phyloP scores from a whole-genome alignment of 1,284 basidiomycete genomes.

The Rhodotorula sp. region DNA sequence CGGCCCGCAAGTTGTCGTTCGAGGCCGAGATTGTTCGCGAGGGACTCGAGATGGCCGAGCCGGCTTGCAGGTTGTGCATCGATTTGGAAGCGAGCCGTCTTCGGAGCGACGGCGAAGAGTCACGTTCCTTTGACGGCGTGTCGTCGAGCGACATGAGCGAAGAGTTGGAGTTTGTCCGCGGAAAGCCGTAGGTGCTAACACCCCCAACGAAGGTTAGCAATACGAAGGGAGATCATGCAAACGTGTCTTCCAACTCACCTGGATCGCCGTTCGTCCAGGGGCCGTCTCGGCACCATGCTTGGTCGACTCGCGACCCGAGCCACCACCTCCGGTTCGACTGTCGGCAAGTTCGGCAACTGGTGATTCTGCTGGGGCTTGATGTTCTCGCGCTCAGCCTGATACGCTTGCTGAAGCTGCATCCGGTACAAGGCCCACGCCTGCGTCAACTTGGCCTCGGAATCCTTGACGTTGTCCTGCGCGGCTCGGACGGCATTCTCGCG shows the following conservation, averaged over 20 bases:
- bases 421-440: slow-evolving; percentile 23
- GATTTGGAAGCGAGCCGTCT: slow-evolving; percentile 42
- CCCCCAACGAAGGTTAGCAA: neutral
- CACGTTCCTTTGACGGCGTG: slow-evolving; percentile 38
- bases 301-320: slow-evolving; percentile 43
- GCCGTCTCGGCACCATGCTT: slow-evolving; percentile 43
- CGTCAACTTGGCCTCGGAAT: slow-evolving; percentile 21
- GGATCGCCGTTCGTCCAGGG: slow-evolving; percentile 41
- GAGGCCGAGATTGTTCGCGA: slow-evolving; percentile 21
- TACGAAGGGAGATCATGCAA: neutral
- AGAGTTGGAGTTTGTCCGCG: slow-evolving; percentile 37
- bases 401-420: slow-evolving; percentile 11
- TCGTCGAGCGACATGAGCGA: slow-evolving; percentile 45
- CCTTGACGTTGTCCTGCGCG: slow-evolving; percentile 24
- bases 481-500: slow-evolving; percentile 27
- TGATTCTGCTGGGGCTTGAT: neutral
- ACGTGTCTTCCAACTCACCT: slow-evolving; percentile 20
- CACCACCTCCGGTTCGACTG: slow-evolving; percentile 24
- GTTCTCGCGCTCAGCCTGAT: slow-evolving; percentile 26
- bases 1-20: slow-evolving; percentile 26
- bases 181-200: slow-evolving; percentile 23
- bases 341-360: neutral
- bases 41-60: slow-evolving; percentile 16
- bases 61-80: slow-evolving; percentile 42
- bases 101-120: slow-evolving; percentile 24